These are phyloP conservation scores for Fusarium sp. DNA, from an alignment of 2,329 filamentous ascomycete genomes.

Conservation along the genomic window DNA sequence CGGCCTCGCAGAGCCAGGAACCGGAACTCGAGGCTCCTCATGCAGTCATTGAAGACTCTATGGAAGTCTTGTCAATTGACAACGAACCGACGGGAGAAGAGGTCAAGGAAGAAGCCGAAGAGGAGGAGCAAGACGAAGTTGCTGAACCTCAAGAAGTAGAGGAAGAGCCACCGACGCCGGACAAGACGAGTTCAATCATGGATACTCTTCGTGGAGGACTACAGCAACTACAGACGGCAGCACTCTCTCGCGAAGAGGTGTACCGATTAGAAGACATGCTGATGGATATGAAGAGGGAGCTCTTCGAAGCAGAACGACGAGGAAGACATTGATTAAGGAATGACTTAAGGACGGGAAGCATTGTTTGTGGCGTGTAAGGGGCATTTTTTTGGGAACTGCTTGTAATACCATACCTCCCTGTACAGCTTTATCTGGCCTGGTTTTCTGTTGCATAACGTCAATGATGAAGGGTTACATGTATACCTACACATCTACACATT, in stretches of 20 bases:
- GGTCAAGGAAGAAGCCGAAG: conserved; percentile 1
- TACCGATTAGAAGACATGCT: conserved; percentile 81
- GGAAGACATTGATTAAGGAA: conserved; percentile 56
- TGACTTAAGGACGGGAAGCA: conserved; percentile 32
- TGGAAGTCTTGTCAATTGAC: conserved; percentile 35
- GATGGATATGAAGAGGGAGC: conserved; percentile 81
- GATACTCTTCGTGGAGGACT: conserved; percentile 59
- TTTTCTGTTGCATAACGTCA: conserved; percentile 19
- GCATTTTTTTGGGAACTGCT: conserved; percentile 29
- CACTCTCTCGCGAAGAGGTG: conserved; percentile 74
- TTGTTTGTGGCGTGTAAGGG: conserved; percentile 36
- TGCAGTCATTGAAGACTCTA: conserved; percentile 39
- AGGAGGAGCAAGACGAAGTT: conserved; percentile 11
- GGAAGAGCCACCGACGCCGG: conserved; percentile 12
- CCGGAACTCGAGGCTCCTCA: conserved; percentile 25
- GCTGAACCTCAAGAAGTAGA: conserved; percentile 9
- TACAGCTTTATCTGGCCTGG: conserved; percentile 22
- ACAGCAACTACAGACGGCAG: conserved; percentile 68
- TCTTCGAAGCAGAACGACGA: conserved; percentile 77
- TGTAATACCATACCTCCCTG: conserved; percentile 38
- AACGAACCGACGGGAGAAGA: conserved; percentile 7
- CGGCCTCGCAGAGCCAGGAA: conserved; percentile 54
- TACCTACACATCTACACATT: conserved; percentile 24
- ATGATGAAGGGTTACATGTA: conserved; percentile 26
- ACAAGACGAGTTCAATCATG: conserved; percentile 48